Base-by-base conservation (phyloP, 345 rosid genomes). In the Kandelia obovata region DNA sequence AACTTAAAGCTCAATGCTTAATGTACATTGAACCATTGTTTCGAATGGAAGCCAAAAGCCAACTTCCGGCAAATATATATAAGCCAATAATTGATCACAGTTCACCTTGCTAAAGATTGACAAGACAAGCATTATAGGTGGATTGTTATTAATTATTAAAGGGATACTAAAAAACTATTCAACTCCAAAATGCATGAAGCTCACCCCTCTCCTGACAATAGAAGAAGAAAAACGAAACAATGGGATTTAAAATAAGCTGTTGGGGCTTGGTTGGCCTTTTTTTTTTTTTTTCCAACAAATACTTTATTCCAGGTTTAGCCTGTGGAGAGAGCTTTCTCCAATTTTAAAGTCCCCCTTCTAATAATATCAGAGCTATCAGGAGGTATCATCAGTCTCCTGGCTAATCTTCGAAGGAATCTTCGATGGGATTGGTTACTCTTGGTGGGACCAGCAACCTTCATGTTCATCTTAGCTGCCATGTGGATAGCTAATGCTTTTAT, bases 321-420 rank as follows among this genome's bases (percentile, higher is more conserved):
- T 17, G 57, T 64, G 15, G 30, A 66, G 31, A 4, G 2, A 34
- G 10, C 61, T 39, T 34, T n/a, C 32, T 66, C 35, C 31, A 31
- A 28, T 61, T 68, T 60, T 46, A 21, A 77, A 68, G 53, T 30
- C 32, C 20, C 2, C 49, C 43, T 43, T 0, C 2, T 6, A 72
- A 25, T 72, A 8, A 26, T 27, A 60, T 13, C 58, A 69, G 13
- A 58, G 70, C 60, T 71, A 68, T 59, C 20, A 61, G 10, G 75
- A 52, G 60, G 37, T 7, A 64, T 57, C 77, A 69, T 69, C 47
- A 21, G 57, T 60, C 71, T 46, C 68, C 16, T 66, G 61, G 39
- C 65, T 58, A 73, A 52, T 72, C 61, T 63, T 66, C 55, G 58
- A 72, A 72, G 83, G 73, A 77, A 74, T 76, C 77, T 79, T 74